Evolutionary conservation across 1,284 basidiomycete genomes (phyloP), one percentile per base, ranked within the genome.

Genomic region (Naganishia sp.): DNA sequence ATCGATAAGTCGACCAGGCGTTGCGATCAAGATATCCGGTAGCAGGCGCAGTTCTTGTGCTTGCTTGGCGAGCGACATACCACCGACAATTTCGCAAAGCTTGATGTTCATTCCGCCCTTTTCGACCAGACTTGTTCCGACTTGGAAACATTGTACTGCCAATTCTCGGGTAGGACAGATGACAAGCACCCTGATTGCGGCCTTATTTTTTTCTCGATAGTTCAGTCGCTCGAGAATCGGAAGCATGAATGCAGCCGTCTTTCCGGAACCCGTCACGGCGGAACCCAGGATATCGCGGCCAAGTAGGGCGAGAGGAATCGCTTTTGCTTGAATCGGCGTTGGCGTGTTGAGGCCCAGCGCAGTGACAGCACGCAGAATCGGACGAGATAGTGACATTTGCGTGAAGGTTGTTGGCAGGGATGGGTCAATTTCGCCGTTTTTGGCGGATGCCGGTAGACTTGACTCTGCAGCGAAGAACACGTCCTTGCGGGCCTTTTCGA

Each of bases 211-310:
- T 72, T 95, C 91, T 66, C 94, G 85, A 77, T 94, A 95, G 67
- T 93, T 81, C 50, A 98, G 83, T 70, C 94, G 88, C 75, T 98
- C 94, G 48, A 98, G 81, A 78, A 96, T 90, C 48, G 94, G 94
- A 68, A 98, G 88, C 76, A 90, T 89, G 81, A 97, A 98, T 11
- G 95, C 94, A 11, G 92, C 94, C 1, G 94, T 98, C 82, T 98
- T 98, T 70, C 94, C 94, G 5, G 92, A 95, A 70, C 94, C 94
- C 11, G 94, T 98, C 13, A 95, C 91, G 21, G 95, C 94, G 68
- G 87, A 90, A 48, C 94, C 95, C 60, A 99, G 93, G 48, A 98
- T 86, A 78, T 98, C 94, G 75, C 96, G 94, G 63, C 95, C 95
- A 18, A 94, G 81, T 16, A 99, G 85, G 31, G 92, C 94, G 53